Evolutionary conservation across 192 early-diverging fungal genomes (phyloP).

Genomic region (Ambispora gerdemannii): DNA sequence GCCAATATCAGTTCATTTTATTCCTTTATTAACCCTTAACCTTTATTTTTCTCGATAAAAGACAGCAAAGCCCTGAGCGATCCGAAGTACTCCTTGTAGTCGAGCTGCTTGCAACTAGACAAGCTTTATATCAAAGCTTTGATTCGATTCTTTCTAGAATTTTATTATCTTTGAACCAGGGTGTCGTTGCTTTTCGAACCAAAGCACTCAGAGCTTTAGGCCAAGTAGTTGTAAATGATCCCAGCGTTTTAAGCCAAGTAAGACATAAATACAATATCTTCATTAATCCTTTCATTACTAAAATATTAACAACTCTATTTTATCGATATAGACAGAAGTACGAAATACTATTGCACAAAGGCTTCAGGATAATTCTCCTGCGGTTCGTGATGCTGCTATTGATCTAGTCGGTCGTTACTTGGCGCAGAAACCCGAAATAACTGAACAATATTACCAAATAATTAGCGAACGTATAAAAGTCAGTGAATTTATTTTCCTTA

Average conservation of each 20-base stretch:
- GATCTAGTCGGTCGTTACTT: slow-evolving; percentile 83
- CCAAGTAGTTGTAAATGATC: slow-evolving; percentile 66
- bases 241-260: slow-evolving; percentile 59
- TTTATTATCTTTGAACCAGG: slow-evolving; percentile 57
- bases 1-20: too few relatives aligned
- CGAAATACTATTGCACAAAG: slow-evolving; percentile 68
- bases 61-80: slow-evolving; percentile 30
- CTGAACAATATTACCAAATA: slow-evolving; percentile 73
- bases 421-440: slow-evolving; percentile 59
- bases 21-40: background rate
- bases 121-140: slow-evolving; percentile 65
- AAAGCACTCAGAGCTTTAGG: slow-evolving; percentile 80
- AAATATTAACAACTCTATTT: background rate
- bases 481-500: slow-evolving; percentile 32
- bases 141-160: slow-evolving; percentile 68
- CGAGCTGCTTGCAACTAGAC: slow-evolving; percentile 46
- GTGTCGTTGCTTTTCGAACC: slow-evolving; percentile 66
- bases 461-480: slow-evolving; percentile 77
- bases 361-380: slow-evolving; percentile 76
- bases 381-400: slow-evolving; percentile 89
- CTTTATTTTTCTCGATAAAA: too few relatives aligned
- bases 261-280: background rate
- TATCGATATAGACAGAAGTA: slow-evolving; percentile 47
- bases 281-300: background rate
- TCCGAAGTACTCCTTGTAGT: slow-evolving; percentile 35